Evolutionary conservation across 768 basidiomycete genomes (phyloP), one percentile per base, ranked within the genome.

Genomic region (Dioszegia hungarica): DNA sequence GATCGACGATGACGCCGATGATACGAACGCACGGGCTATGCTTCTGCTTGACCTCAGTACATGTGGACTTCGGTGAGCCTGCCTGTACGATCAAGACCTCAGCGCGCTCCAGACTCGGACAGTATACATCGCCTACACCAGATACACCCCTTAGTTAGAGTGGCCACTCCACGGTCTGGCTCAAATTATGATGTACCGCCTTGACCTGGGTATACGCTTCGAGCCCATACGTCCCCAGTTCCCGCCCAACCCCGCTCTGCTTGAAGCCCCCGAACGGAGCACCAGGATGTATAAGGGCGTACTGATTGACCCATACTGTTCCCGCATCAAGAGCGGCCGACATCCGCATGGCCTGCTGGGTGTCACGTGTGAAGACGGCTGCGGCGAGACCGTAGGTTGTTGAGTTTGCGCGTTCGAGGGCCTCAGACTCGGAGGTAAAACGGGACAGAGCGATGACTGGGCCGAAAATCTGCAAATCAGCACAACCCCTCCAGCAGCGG

Each of bases 191-290:
- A 57, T 86, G 85, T 1, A 88, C 84, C 24, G 83, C 82, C 73
- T 87, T 87, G 70, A 86, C 82, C 62, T 83, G 80, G 0, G 83
- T 84, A 72, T 86, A 86, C 43, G 49, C 58, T 24, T 79, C 74
- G 36, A 86, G 67, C 6, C 86, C 89, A 73, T 89, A 86, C 57
- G 87, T 84, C 28, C 88, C 89, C 29, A 86, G 70, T 73, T 90
- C 89, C 24, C 86, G 80, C 14, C 89, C 89, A 11, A 88, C 85
- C 46, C 88, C 89, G 28, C 83, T 84, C 66, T 86, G 83, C 80
- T 90, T 90, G 80, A 80, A 90, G 6, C 89, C 89, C 50, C 89
- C 89, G 66, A 90, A 90, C 0, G 89, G 87, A n/a, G 87, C 87
- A 54, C 90, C 89, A 75, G 87, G 87, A 75, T 83, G 82, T 52